Evolutionary conservation across 75 land plant genomes (phyloP).

Genomic region (Sequoia sempervirens): DNA sequence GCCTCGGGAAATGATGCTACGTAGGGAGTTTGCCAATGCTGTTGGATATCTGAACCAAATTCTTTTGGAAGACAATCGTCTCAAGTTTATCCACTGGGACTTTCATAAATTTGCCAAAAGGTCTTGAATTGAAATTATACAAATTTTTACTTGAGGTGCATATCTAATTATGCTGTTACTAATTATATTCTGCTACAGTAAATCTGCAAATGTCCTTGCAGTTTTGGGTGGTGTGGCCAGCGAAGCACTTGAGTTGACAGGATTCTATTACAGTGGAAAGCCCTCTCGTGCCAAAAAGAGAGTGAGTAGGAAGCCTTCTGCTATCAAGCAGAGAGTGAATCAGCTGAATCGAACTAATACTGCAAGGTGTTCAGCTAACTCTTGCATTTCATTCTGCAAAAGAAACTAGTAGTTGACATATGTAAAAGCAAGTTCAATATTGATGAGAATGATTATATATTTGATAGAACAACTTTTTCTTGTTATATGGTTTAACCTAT

Average conservation of each 20-base stretch:
- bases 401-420: neutral
- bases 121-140: conserved; percentile 22
- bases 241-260: conserved; percentile 93
- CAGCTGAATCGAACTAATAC: conserved; percentile 37
- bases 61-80: conserved; percentile 73
- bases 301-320: conserved; percentile 10
- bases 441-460: neutral
- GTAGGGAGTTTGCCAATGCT: conserved; percentile 93
- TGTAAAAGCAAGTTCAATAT: neutral
- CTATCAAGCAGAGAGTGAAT: conserved; percentile 13
- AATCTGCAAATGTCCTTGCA: conserved; percentile 96
- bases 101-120: conserved; percentile 99
- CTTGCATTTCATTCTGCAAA: neutral
- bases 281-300: conserved; percentile 32
- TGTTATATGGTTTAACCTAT: neutral
- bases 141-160: neutral
- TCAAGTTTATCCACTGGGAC: conserved; percentile 98
- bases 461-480: neutral
- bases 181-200: conserved; percentile 44
- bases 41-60: conserved; percentile 92
- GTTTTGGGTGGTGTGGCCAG: conserved; percentile 91
- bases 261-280: conserved; percentile 91
- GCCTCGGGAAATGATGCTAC: conserved; percentile 98
- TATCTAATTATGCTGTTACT: neutral
- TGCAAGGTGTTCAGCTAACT: conserved; percentile 4